Conservation (phyloP, 306 rosid species). For the Ziziphus jujuba region DNA sequence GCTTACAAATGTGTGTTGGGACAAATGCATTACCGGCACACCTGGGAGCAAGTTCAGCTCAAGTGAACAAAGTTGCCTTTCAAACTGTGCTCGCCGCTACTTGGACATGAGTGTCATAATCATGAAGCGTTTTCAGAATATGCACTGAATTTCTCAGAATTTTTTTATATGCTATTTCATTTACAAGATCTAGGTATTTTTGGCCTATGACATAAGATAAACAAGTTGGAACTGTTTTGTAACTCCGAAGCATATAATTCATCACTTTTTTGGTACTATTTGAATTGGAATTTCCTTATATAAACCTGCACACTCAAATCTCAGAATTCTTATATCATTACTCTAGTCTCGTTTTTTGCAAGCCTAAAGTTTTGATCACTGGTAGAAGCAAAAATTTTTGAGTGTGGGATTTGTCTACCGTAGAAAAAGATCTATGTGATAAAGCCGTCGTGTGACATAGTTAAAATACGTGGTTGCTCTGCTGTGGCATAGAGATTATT, state of each 20-base stretch:
- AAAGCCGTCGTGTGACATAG: too few relatives aligned
- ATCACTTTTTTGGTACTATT: conserved; percentile 6
- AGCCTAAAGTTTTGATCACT: too few relatives aligned
- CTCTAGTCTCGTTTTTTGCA: too few relatives aligned
- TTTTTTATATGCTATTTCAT: conserved; percentile 7
- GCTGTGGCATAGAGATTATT: too few relatives aligned
- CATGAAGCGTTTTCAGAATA: conserved; percentile 71
- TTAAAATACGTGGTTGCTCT: too few relatives aligned
- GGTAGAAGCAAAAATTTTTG: too few relatives aligned
- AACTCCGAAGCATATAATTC: conserved; percentile 6
- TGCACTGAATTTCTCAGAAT: conserved; percentile 47
- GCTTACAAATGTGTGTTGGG: conserved; percentile 85
- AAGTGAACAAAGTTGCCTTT: conserved; percentile 64
- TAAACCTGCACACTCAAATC: neutral
- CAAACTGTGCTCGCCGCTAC: conserved; percentile 83
- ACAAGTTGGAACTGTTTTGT: conserved; percentile 18
- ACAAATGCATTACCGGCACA: conserved; percentile 76
- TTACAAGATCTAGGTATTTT: conserved; percentile 11
- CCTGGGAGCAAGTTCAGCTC: conserved; percentile 93
- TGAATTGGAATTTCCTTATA: conserved; percentile 17
- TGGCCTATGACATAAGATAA: conserved; percentile 2
- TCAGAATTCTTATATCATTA: too few relatives aligned
- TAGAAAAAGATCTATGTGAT: too few relatives aligned
- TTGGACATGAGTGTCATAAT: conserved; percentile 68
- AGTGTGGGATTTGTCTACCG: too few relatives aligned